Evolutionary conservation across 495 filamentous ascomycete species (phyloP), one percentile per base, ranked within the genome.

Genomic region (Lepraria neglecta): DNA sequence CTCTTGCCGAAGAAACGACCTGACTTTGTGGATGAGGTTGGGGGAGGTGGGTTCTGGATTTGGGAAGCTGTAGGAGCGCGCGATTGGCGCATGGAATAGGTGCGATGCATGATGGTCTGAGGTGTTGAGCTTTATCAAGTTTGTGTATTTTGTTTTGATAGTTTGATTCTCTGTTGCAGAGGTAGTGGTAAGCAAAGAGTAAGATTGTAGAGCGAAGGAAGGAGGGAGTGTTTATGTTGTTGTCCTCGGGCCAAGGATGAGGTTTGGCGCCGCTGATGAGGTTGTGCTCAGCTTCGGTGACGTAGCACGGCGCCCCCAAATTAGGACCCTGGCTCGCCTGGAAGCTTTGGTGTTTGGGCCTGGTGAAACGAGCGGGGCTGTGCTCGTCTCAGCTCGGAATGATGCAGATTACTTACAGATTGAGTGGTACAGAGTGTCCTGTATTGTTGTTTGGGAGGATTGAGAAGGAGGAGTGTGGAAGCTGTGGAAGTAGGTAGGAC

Each of bases 31-130:
- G 84, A 85, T 38, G 92, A 96, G 40, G 89, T 71, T 58, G 95
- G 95, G 56, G 94, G 94, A 24, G 91, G 94, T 27, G 94, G 95
- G 73, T 90, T 96, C 82, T 97, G 85, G 68, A 85, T 81, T 72
- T 92, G 88, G 71, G 88, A 88, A 66, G 88, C 88, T 46, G 95
- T 97, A 52, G 95, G 95, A 67, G 88, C 87, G 81, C 94, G 86
- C 78, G 89, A 84, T 77, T 92, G 87, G 83, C 94, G 90, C 92
- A 97, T 96, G 66, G 91, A 96, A 72, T 98, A 98, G 65, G 94
- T 96, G 66, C 94, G 89, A 84, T 97, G 92, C 94, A 97, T 97
- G 52, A 60, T 77, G 73, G 59, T 48, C 40, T 48, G 42, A 45
- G 44, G 19, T 58, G 38, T 21, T 54, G 17, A 38, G 10, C 7